phyloP scores from a whole-genome alignment of 331 rosid species.

The Telfairia occidentalis region DNA sequence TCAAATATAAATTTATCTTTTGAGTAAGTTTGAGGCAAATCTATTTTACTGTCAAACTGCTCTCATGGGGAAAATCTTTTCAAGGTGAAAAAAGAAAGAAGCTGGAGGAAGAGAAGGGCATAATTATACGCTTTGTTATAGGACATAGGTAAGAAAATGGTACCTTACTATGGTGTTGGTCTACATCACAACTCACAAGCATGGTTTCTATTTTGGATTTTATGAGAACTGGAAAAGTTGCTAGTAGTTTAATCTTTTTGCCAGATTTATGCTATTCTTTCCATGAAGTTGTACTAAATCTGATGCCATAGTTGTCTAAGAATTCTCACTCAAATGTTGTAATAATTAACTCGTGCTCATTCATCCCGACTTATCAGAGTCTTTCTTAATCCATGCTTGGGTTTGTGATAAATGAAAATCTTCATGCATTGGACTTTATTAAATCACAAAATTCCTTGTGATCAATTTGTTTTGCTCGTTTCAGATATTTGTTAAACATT shows the following conservation, averaged over 20 bases:
- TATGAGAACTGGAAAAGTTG: neutral
- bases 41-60: neutral
- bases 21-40: constrained; percentile 12
- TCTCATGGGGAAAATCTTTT: constrained; percentile 1
- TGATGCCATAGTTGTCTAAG: neutral
- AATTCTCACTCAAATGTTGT: neutral
- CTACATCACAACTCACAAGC: neutral
- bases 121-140: constrained; percentile 69
- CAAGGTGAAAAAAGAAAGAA: constrained; percentile 56
- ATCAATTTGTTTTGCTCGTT: neutral
- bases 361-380: neutral
- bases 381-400: neutral
- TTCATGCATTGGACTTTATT: neutral
- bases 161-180: neutral
- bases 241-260: neutral
- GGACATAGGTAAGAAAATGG: constrained; percentile 57
- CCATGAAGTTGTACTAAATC: neutral
- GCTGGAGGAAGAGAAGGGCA: constrained; percentile 83
- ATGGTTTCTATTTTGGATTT: neutral
- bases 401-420: neutral
- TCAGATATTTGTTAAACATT: neutral
- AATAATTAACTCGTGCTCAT: neutral
- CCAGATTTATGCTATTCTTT: neutral
- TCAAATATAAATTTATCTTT: neutral
- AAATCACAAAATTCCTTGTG: neutral